These are phyloP conservation scores for Pyricularia sp. DNA, from an alignment of 2,329 filamentous ascomycete species.

Conservation along the genomic window DNA sequence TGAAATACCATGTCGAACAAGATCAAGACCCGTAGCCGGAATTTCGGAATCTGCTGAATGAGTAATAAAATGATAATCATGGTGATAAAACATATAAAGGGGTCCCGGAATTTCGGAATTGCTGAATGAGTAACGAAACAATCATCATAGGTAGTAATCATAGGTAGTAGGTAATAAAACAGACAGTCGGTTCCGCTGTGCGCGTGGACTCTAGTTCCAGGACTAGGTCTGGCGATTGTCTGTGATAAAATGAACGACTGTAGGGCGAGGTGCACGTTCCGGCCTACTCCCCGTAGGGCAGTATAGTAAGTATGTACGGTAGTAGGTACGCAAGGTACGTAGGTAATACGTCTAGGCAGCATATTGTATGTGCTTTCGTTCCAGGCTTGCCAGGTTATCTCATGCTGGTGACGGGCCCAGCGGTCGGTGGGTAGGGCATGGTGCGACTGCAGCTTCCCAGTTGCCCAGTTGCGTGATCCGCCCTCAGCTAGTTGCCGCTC, in stretches of 20 bases:
- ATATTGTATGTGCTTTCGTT: neutral
- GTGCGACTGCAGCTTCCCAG: neutral
- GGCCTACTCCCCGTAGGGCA: neutral
- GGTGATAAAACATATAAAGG: no score
- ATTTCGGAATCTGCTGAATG: neutral
- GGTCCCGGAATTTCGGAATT: no score
- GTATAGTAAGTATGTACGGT: neutral
- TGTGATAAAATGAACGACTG: neutral
- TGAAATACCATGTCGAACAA: neutral
- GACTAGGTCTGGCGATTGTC: neutral
- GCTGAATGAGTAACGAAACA: no score
- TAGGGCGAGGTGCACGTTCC: neutral
- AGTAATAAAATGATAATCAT: no score
- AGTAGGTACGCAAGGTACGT: no score
- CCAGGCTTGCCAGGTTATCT: neutral
- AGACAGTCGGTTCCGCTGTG: neutral
- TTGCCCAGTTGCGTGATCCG: neutral
- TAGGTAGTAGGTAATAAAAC: no score
- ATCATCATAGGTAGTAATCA: no score
- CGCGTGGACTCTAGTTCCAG: neutral
- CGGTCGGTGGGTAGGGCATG: neutral
- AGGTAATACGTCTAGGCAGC: neutral
- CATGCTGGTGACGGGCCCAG: neutral
- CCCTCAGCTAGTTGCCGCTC: neutral
- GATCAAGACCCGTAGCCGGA: neutral